phyloP scores from a whole-genome alignment of 1,284 basidiomycete species.

The Ustilago shanxiensis region DNA sequence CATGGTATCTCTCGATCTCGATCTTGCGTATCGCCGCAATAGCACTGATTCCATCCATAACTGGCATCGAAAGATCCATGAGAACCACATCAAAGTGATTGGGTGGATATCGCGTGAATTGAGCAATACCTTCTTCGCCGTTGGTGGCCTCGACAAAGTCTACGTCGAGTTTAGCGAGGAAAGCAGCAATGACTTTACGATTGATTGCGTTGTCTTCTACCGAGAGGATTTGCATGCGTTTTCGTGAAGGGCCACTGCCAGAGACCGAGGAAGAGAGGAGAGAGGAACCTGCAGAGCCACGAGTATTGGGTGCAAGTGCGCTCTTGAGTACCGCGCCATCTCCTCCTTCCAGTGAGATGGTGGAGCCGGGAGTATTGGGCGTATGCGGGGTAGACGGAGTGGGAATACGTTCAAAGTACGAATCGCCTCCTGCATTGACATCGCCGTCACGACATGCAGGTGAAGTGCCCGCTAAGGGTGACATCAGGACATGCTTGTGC shows the following conservation, averaged over 20 bases:
- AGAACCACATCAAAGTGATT: slow-evolving; percentile 56
- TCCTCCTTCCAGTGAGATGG: slow-evolving; percentile 72
- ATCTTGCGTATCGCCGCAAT: slow-evolving; percentile 84
- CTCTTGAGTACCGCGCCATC: slow-evolving; percentile 73
- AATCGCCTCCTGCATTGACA: slow-evolving; percentile 14
- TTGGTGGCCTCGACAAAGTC: slow-evolving; percentile 59
- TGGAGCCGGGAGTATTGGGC: slow-evolving; percentile 71
- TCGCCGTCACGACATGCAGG: slow-evolving; percentile 35
- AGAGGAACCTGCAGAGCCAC: slow-evolving; percentile 12
- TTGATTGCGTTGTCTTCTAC: slow-evolving; percentile 68
- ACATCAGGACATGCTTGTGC: slow-evolving; percentile 62
- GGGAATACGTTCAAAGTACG: slow-evolving; percentile 49
- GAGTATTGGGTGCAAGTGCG: slow-evolving; percentile 56
- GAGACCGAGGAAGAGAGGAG: slow-evolving; percentile 6
- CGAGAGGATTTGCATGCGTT: slow-evolving; percentile 56
- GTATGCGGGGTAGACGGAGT: slow-evolving; percentile 63
- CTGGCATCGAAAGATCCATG: slow-evolving; percentile 91
- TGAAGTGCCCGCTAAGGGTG: slow-evolving; percentile 41
- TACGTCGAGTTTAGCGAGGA: slow-evolving; percentile 53
- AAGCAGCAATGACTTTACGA: slow-evolving; percentile 56
- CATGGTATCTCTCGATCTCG: slow-evolving; percentile 74
- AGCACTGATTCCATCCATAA: slow-evolving; percentile 86
- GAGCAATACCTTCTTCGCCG: slow-evolving; percentile 59
- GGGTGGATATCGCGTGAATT: slow-evolving; percentile 46
- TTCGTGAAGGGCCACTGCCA: slow-evolving; percentile 33